Percentiles rank a stretch among this genome's conserved stretches.
Evolutionary conservation across 148 eudicot species (phyloP).

Genomic region (Camellia sinensis): DNA sequence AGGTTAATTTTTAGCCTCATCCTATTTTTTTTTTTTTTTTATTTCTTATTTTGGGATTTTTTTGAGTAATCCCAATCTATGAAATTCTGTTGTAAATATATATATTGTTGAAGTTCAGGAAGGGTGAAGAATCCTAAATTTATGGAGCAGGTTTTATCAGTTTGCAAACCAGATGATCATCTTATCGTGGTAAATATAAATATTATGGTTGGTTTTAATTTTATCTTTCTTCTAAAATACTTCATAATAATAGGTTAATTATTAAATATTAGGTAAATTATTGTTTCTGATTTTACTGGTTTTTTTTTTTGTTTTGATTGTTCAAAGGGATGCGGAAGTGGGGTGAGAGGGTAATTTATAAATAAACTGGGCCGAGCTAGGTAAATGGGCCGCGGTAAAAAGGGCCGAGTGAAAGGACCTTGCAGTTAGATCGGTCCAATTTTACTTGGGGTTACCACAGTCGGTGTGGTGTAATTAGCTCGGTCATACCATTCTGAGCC

Average conservation of each 20-base stretch:
- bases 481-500: no score
- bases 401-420: no score
- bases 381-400: no score
- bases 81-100: neutral
- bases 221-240: neutral
- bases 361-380: no score
- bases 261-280: neutral
- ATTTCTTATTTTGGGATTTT: neutral
- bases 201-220: neutral
- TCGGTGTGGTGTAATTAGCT: no score
- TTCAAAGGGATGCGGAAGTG: constrained; percentile 70
- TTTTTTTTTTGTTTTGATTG: neutral
- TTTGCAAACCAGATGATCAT: constrained; percentile 41
- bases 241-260: neutral
- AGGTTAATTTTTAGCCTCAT: no score
- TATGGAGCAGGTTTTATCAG: constrained; percentile 45
- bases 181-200: constrained; percentile 51
- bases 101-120: constrained; percentile 28
- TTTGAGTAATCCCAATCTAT: neutral
- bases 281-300: neutral
- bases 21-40: no score
- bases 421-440: no score
- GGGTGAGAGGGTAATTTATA: no score
- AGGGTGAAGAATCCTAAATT: constrained; percentile 59
- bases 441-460: no score